These are phyloP conservation scores for Tylopilus sp. DNA, from an alignment of 768 basidiomycete genomes.

Conservation along the genomic window DNA sequence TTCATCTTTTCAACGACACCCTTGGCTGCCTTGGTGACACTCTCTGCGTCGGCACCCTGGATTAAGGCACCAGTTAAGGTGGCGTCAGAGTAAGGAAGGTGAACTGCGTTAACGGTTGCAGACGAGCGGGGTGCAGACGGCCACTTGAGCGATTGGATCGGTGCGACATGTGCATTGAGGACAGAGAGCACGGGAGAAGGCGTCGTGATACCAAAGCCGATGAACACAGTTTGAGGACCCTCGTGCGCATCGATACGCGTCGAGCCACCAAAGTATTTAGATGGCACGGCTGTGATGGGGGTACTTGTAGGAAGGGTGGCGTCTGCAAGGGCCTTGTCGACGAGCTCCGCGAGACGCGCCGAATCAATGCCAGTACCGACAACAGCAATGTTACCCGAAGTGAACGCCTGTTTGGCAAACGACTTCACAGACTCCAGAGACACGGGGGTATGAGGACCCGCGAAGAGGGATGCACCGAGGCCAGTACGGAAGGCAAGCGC, in stretches of 20 bases:
- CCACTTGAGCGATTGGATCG: slow-evolving; percentile 86
- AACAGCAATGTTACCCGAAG: slow-evolving; percentile 77
- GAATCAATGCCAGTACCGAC: slow-evolving; percentile 85
- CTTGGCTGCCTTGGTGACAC: slow-evolving; percentile 65
- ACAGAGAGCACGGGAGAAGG: slow-evolving; percentile 71
- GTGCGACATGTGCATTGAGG: slow-evolving; percentile 77
- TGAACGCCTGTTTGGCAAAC: slow-evolving; percentile 71
- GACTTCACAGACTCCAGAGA: slow-evolving; percentile 67
- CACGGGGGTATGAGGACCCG: slow-evolving; percentile 62
- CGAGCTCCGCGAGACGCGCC: slow-evolving; percentile 62
- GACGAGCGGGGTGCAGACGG: slow-evolving; percentile 54
- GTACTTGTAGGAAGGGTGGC: slow-evolving; percentile 33
- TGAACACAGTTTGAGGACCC: slow-evolving; percentile 72
- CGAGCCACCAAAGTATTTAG: slow-evolving; percentile 82
- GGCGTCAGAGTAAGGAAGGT: slow-evolving; percentile 90
- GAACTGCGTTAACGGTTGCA: slow-evolving; percentile 66
- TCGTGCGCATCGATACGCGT: slow-evolving; percentile 65
- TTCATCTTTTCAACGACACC: slow-evolving; percentile 66
- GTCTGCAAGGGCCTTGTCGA: slow-evolving; percentile 60
- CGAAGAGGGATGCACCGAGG: slow-evolving; percentile 88
- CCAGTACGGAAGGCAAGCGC: slow-evolving; percentile 90
- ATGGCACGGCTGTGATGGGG: slow-evolving; percentile 23
- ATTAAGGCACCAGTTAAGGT: slow-evolving; percentile 81
- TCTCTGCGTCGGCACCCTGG: slow-evolving; percentile 59
- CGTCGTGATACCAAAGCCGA: slow-evolving; percentile 80